phyloP scores from a whole-genome alignment of 2,329 filamentous ascomycete genomes.

The Talaromyces atroroseus region DNA sequence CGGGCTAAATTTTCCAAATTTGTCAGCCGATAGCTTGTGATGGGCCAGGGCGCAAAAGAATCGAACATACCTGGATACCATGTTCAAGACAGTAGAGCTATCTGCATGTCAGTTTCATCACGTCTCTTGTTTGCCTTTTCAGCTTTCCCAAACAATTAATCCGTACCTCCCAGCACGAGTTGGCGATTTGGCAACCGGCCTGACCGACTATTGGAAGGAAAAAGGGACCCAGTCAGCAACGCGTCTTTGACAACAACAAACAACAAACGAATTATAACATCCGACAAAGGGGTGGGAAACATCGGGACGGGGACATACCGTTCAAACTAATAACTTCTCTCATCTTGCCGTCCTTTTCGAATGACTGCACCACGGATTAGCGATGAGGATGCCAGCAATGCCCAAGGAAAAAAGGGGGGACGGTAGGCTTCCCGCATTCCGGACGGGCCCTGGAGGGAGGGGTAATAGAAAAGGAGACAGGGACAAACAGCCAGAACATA shows the following conservation, averaged over 20 bases:
- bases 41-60: not conserved
- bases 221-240: constrained; percentile 31
- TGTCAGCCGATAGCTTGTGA: constrained; percentile 14
- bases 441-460: constrained; percentile 14
- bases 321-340: constrained; percentile 99
- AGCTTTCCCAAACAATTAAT: not conserved
- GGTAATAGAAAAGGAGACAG: constrained; percentile 13
- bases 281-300: constrained; percentile 11
- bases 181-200: constrained; percentile 99
- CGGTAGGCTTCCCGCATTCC: constrained; percentile 15
- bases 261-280: not conserved
- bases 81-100: constrained; percentile 99
- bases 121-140: constrained; percentile 16
- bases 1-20: constrained; percentile 58
- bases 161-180: constrained; percentile 99
- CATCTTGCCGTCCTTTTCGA: constrained; percentile 58
- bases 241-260: constrained; percentile 11
- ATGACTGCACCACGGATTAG: constrained; percentile 7
- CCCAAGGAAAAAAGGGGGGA: constrained; percentile 15
- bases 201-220: constrained; percentile 72
- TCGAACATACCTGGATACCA: constrained; percentile 82
- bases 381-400: constrained; percentile 10
- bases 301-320: constrained; percentile 56
- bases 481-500: not conserved
- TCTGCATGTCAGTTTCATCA: not conserved